Evolutionary conservation across 1,284 basidiomycete species (phyloP), one percentile per base, ranked within the genome.

Genomic region (Ceratobasidium sp.): DNA sequence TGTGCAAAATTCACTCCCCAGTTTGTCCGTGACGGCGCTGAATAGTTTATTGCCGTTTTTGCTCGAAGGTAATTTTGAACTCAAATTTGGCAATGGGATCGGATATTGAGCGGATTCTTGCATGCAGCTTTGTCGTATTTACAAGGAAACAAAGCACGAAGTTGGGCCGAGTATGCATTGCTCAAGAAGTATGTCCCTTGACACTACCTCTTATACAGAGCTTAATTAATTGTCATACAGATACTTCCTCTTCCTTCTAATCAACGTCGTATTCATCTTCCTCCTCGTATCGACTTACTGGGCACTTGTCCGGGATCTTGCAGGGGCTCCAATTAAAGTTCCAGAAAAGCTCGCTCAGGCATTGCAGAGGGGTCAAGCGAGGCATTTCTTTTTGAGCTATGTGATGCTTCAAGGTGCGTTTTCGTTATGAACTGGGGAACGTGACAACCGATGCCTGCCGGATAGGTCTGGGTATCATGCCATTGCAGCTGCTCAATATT

Each of bases 201-300:
- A 26, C 15, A 7, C 42, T 23, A 61, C 56, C 56, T 5, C 10
- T 20, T 20, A 51, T 51, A 51, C 3, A 51, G 3, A 20, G 12
- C 10, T 20, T 51, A 15, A 72, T 28, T 77, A 15, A 46, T 64
- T 18, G 42, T 49, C 58, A 63, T 12, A 18, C 81, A 97, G 95
- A 89, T 97, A 98, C 84, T 96, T 98, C 83, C 88, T 99, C 61
- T 98, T 98, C 87, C 89, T 99, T 0, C 89, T 99, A 78, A 89
- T 97, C 84, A 97, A 97, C 81, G 97, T 98, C 60, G 93, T 99
- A 44, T 98, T 99, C 86, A 96, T 98, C 81, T 98, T 98, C 87
- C 89, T 99, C 13, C 87, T 97, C 63, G 95, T 95, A 0, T 94
- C 92, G 67, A 97, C 96, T 0, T 97, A 97, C 83, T 95, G 93